Evolutionary conservation across 805 yeast genomes (phyloP).

Genomic region (Teunomyces pallodes): DNA sequence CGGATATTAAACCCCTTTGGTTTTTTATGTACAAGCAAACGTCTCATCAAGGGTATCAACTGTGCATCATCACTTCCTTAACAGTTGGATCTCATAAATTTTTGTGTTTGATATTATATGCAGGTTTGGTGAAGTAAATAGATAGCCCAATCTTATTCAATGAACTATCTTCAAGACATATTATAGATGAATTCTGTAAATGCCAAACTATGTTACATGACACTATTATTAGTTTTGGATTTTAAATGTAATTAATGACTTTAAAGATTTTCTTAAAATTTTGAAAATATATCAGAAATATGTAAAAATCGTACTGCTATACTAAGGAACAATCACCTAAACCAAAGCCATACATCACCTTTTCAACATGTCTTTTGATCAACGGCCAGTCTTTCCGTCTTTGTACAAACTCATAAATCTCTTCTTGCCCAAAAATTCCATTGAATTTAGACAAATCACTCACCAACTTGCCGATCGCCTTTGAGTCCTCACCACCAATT

Average conservation of each 20-base stretch:
- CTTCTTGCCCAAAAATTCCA: constrained; percentile 89
- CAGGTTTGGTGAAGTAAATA: not conserved
- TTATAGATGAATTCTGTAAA: too few species aligned
- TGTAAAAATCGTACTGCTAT: constrained; percentile 19
- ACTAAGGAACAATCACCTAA: constrained; percentile 69
- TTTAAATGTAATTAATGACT: not conserved
- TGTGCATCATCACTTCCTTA: not conserved
- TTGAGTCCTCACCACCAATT: constrained; percentile 68
- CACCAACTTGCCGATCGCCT: constrained; percentile 78
- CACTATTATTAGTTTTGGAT: too few species aligned
- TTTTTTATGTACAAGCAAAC: not conserved
- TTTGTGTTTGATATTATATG: not conserved
- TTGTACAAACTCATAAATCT: constrained; percentile 87
- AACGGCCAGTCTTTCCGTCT: constrained; percentile 82
- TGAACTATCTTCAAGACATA: too few species aligned
- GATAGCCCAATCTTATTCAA: too few species aligned
- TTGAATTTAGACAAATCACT: constrained; percentile 82
- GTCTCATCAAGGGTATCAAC: not conserved
- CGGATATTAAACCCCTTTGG: not conserved
- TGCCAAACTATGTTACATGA: too few species aligned
- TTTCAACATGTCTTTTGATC: constrained; percentile 79
- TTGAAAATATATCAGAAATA: not conserved
- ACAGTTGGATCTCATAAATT: not conserved
- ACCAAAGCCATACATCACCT: constrained; percentile 91
- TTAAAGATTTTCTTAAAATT: not conserved